Conservation (phyloP, 1,284 basidiomycete species). For the Rhodotorula sp. region DNA sequence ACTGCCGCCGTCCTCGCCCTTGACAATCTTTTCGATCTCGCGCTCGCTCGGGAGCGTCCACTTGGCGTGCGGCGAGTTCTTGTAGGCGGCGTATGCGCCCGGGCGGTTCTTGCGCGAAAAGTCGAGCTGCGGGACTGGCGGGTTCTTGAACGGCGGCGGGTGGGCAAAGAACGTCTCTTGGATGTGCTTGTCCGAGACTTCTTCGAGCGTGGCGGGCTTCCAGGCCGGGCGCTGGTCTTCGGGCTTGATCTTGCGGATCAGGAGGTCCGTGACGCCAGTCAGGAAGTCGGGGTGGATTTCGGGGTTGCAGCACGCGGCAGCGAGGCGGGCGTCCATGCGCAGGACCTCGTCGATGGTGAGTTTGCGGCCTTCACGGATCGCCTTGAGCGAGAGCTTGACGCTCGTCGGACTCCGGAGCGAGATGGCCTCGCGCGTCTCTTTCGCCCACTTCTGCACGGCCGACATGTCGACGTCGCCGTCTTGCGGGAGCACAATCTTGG, state of each 20-base stretch:
- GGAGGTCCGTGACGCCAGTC: slow-evolving; percentile 70
- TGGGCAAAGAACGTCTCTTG: slow-evolving; percentile 61
- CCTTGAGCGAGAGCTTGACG: slow-evolving; percentile 76
- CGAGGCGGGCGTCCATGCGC: slow-evolving; percentile 76
- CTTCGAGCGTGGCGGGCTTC: slow-evolving; percentile 62
- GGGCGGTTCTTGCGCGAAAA: slow-evolving; percentile 34
- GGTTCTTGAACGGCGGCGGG: slow-evolving; percentile 57
- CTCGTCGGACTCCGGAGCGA: slow-evolving; percentile 80
- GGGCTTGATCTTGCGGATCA: slow-evolving; percentile 62
- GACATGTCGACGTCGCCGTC: slow-evolving; percentile 51
- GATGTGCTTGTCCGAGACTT: slow-evolving; percentile 59
- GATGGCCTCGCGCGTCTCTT: slow-evolving; percentile 63
- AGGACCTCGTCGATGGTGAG: slow-evolving; percentile 66
- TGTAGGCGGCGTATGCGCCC: slow-evolving; percentile 39
- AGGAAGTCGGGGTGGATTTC: slow-evolving; percentile 68
- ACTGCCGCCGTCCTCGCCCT: slow-evolving; percentile 58
- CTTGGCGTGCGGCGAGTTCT: slow-evolving; percentile 53
- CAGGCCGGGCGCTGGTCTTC: slow-evolving; percentile 60
- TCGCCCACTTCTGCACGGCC: slow-evolving; percentile 64
- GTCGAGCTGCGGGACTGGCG: slow-evolving; percentile 47
- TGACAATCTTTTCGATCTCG: slow-evolving; percentile 63
- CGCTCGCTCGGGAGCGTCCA: slow-evolving; percentile 67
- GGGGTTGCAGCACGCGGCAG: slow-evolving; percentile 72
- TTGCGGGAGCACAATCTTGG: slow-evolving; percentile 16
- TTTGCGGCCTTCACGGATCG: slow-evolving; percentile 66